Base-by-base conservation (phyloP, 768 basidiomycete genomes). In the Pleurotus cornucopiae region DNA sequence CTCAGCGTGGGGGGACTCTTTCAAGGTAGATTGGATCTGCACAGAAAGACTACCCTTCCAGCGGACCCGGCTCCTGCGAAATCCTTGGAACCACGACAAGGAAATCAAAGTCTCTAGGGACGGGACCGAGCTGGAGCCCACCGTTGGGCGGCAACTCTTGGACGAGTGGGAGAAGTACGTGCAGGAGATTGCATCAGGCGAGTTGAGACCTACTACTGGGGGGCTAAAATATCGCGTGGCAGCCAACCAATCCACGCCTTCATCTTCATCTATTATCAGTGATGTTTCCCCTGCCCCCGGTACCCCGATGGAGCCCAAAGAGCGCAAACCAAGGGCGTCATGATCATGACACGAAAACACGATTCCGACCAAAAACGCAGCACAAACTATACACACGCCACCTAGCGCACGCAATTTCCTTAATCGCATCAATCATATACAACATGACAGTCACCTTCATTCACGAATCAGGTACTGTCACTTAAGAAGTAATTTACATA, bases 91-190 rank as follows among this genome's bases (percentile, higher is more conserved):
- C 62, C 83, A 91, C 61, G 90, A 89, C 57, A 74, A 83, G 49
- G 86, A 90, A 64, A 78, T 91, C 45, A 89, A 91, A 73, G 83
- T 91, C 6, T 93, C 90, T 11, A 76, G 91, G 47, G 92, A 95
- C 66, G 95, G 95, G 14, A 97, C 94, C 1, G 95, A 98, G 66
- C 67, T 98, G 16, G 95, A 98, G 66, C 93, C 94, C 2, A 64
- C 64, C 1, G 80, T 91, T 12, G 91, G 90, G 21, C 77, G 83
- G 61, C 74, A 69, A 59, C 68, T 94, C 39, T 54, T 94, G 55
- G 83, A 84, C 4, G 86, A 89, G 61, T 94, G 91, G 91, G 67
- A 1, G 12, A 73, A 41, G 66, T 59, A 46, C 69, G 78, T 16
- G 60, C 63, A 18, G 62, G 60, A 46, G 59, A n/a, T 63, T 49